These are phyloP conservation scores for Penicillium sp. DNA, from an alignment of 2,329 filamentous ascomycete genomes.

Conservation along the genomic window DNA sequence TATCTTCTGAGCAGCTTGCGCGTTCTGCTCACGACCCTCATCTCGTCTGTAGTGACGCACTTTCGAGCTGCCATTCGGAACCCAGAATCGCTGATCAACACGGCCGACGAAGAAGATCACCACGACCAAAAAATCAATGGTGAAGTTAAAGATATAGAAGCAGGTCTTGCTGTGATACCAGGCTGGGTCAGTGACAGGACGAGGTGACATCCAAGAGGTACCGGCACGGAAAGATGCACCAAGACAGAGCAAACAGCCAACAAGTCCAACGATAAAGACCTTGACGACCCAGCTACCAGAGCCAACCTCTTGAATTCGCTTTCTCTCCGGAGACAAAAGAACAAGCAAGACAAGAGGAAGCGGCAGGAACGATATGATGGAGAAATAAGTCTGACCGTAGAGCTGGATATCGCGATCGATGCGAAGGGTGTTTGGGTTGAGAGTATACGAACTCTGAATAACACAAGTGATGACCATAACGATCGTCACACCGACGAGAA, in stretches of 20 bases:
- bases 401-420: constrained; percentile 58
- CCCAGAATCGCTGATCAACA: constrained; percentile 65
- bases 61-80: constrained; percentile 53
- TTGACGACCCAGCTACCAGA: constrained; percentile 59
- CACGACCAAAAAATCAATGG: constrained; percentile 62
- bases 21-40: background rate
- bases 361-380: constrained; percentile 59
- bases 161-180: constrained; percentile 63
- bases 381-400: constrained; percentile 53
- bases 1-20: background rate
- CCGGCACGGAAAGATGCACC: constrained; percentile 62
- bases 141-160: constrained; percentile 75
- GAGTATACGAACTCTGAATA: constrained; percentile 60
- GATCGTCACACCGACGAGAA: constrained; percentile 51
- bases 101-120: constrained; percentile 57
- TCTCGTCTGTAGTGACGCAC: constrained; percentile 10
- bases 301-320: constrained; percentile 55
- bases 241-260: constrained; percentile 53
- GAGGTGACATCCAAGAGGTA: constrained; percentile 46
- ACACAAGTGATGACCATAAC: constrained; percentile 58
- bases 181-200: constrained; percentile 48
- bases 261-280: constrained; percentile 53
- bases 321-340: constrained; percentile 40
- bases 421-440: constrained; percentile 42
- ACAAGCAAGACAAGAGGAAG: constrained; percentile 48